phyloP scores from a whole-genome alignment of 1,139 yeast species.

The Taiozyma sp. region DNA sequence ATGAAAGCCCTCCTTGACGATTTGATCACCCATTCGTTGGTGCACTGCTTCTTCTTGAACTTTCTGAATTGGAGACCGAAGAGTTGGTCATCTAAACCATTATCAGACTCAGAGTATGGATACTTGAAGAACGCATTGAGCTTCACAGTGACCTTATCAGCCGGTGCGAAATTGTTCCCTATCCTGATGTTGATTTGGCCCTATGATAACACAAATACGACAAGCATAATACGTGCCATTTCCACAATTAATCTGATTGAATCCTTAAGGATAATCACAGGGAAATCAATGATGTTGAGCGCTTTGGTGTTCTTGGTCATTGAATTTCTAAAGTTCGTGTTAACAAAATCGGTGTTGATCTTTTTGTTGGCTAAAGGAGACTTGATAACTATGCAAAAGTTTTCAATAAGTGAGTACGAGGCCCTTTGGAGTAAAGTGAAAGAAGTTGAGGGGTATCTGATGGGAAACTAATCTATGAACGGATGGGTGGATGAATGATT shows the following conservation, averaged over 20 bases:
- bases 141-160: constrained; percentile 67
- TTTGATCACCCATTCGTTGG: constrained; percentile 42
- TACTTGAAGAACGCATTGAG: constrained; percentile 38
- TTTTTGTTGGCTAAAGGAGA: constrained; percentile 20
- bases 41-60: constrained; percentile 38
- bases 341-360: constrained; percentile 25
- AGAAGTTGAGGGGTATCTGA: not conserved
- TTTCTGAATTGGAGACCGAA: constrained; percentile 40
- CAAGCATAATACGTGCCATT: constrained; percentile 54
- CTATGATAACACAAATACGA: constrained; percentile 72
- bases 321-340: constrained; percentile 19
- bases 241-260: constrained; percentile 64
- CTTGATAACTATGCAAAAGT: not conserved
- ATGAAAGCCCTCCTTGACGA: constrained; percentile 59
- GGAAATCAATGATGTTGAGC: constrained; percentile 36
- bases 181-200: constrained; percentile 97
- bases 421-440: not conserved
- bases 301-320: constrained; percentile 24
- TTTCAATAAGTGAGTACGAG: constrained; percentile 1
- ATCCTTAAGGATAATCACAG: constrained; percentile 54
- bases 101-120: constrained; percentile 8
- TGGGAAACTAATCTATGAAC: not conserved
- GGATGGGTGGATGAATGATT: not conserved
- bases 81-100: not conserved
- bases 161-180: constrained; percentile 80